Percentiles rank a stretch among this genome's conserved stretches.
Evolutionary conservation across 257 asterid genomes (phyloP).

Genomic region (Nicotiana obtusifolia): DNA sequence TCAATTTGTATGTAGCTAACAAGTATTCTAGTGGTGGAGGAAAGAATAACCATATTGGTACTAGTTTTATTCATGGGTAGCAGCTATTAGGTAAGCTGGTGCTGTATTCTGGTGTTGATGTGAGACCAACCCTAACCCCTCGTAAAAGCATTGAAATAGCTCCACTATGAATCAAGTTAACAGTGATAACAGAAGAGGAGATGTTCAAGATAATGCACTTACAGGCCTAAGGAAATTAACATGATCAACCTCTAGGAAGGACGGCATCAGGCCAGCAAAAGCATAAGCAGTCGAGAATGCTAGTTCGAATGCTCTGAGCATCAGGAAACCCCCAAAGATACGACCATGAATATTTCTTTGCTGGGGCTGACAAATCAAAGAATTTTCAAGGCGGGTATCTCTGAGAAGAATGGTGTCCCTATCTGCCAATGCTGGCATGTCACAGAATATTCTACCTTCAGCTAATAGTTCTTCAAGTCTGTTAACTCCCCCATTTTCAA

Average conservation of each 20-base stretch:
- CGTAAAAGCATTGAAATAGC: background rate
- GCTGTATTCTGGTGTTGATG: background rate
- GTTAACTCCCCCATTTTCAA: slow-evolving; percentile 52
- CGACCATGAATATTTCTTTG: slow-evolving; percentile 97
- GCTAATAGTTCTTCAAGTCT: slow-evolving; percentile 56
- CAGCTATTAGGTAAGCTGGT: background rate
- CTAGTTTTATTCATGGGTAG: background rate
- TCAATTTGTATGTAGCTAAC: background rate
- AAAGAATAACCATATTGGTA: background rate
- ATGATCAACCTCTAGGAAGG: slow-evolving; percentile 88
- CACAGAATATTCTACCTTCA: slow-evolving; percentile 89
- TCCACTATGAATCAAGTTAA: background rate
- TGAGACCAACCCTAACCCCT: background rate
- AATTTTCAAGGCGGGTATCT: slow-evolving; percentile 85
- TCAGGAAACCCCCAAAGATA: slow-evolving; percentile 90
- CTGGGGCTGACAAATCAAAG: slow-evolving; percentile 96
- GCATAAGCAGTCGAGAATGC: slow-evolving; percentile 87
- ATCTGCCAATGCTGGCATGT: slow-evolving; percentile 97
- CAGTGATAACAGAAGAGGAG: background rate
- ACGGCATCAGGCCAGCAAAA: slow-evolving; percentile 96
- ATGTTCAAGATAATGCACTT: slow-evolving; percentile 17
- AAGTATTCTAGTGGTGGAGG: background rate
- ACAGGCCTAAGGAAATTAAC: slow-evolving; percentile 94
- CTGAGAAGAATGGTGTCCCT: slow-evolving; percentile 89
- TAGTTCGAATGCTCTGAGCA: slow-evolving; percentile 86